Base-by-base conservation (phyloP, 169 alveolate species). In the Cytauxzoon felis region DNA sequence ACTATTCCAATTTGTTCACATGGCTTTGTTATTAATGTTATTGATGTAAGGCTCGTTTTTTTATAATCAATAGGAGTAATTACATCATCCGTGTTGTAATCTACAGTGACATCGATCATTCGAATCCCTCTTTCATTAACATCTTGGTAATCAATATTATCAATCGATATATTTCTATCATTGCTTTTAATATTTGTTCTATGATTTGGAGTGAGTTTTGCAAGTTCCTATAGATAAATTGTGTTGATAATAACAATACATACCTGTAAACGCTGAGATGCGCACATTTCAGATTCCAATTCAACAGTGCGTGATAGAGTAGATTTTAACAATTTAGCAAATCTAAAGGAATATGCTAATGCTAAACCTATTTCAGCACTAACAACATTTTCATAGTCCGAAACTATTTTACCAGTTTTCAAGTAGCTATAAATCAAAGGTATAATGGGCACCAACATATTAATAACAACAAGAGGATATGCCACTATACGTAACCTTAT, bases 241-340 rank as follows among this genome's bases (percentile, higher is more conserved):
- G n/a, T 38, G 11, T 13, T 38, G n/a, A 38, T 13, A 2, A 27
- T 21, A 54, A 8, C 2, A 26, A 57, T 5, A 62, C 58, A 8
- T 6, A 71, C 82, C 54, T 73, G 84, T 29, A 76, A 50, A 26
- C 86, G 67, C 23, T 64, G 81, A n/a, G 66, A 54, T 3, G 81
- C 80, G 58, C 86, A 76, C 81, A 66, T 76, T 21, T 48, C 49
- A 52, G 59, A 59, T 9, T 50, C 32, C 33, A 76, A 33, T 40
- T 76, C 81, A 2, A 76, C 80, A 32, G 60, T 42, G 51, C 43
- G 26, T 3, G 61, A 40, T 13, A 76, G 59, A 29, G 71, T 29
- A 8, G 73, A 30, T 62, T 66, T 76, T 13, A 66, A 34, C 5
- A 58, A 13, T 34, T 67, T 66, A 11, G 81, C 59, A 4, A 76